These are phyloP conservation scores for Vanrija pseudolonga DNA, from an alignment of 1,284 basidiomycete genomes.

Conservation along the genomic window DNA sequence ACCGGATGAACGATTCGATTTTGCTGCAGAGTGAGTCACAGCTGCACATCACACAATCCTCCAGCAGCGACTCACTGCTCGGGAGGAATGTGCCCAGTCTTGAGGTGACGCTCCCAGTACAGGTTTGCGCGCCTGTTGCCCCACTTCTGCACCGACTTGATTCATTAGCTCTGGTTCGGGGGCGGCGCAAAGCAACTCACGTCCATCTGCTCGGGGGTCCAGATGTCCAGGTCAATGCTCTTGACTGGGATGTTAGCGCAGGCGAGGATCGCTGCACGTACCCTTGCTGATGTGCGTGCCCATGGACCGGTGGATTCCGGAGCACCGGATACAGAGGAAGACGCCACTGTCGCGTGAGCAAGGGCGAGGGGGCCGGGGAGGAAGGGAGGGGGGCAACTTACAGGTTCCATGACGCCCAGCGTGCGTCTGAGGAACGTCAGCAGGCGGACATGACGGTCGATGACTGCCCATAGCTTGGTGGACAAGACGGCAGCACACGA, in stretches of 20 bases:
- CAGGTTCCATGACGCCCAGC: slow-evolving; percentile 99
- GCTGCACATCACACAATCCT: too few species aligned
- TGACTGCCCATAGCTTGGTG: background rate
- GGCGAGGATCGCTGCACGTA: slow-evolving; percentile 7
- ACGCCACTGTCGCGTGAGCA: slow-evolving; percentile 64
- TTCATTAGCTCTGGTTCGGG: background rate
- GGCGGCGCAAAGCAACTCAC: slow-evolving; percentile 52
- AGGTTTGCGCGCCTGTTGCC: slow-evolving; percentile 86
- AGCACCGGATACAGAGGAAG: slow-evolving; percentile 94
- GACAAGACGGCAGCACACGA: background rate
- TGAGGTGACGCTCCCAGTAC: slow-evolving; percentile 97
- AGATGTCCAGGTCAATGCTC: slow-evolving; percentile 94
- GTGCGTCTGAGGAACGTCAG: slow-evolving; percentile 62
- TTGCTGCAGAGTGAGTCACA: slow-evolving; percentile 59
- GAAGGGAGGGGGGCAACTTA: slow-evolving; percentile 47
- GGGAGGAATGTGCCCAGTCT: slow-evolving; percentile 84
- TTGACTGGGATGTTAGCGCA: slow-evolving; percentile 59
- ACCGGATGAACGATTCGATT: slow-evolving; percentile 96
- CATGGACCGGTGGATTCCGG: slow-evolving; percentile 97
- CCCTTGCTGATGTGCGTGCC: slow-evolving; percentile 91
- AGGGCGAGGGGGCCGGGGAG: too few species aligned
- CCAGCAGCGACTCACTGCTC: slow-evolving; percentile 79
- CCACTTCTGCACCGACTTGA: slow-evolving; percentile 83
- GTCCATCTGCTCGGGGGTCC: slow-evolving; percentile 97
- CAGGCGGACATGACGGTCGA: background rate